phyloP scores from a whole-genome alignment of 1,284 basidiomycete genomes.

The Microbotryomycetes sp. region DNA sequence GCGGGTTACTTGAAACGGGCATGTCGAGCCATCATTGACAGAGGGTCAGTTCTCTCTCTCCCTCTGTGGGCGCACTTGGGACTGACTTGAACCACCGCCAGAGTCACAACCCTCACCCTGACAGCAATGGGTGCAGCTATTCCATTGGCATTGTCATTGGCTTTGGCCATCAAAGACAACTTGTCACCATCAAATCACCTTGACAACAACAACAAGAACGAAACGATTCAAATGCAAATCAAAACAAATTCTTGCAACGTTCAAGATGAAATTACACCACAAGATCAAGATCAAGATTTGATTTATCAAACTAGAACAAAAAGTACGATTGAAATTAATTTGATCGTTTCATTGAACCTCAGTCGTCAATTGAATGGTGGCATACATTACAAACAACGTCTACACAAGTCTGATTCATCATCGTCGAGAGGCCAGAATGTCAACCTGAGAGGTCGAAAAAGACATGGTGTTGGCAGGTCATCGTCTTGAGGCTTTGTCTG shows the following conservation, averaged over 20 bases:
- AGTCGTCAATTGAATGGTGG: no score
- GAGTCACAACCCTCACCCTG: constrained; percentile 23
- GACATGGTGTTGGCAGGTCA: no score
- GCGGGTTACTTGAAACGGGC: constrained; percentile 33
- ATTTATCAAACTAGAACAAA: constrained; percentile 33
- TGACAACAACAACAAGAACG: neutral
- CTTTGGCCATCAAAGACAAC: constrained; percentile 35
- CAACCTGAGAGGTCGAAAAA: no score
- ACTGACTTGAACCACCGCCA: neutral
- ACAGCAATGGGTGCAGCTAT: constrained; percentile 37
- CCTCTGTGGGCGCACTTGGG: neutral
- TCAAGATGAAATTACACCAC: constrained; percentile 34
- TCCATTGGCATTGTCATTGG: constrained; percentile 33
- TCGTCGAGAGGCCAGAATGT: no score
- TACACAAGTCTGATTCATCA: no score
- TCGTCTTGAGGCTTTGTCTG: no score
- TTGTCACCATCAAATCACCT: constrained; percentile 12
- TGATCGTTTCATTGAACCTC: neutral
- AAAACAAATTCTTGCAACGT: constrained; percentile 30
- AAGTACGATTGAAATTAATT: constrained; percentile 21
- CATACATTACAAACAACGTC: no score
- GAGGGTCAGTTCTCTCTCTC: constrained; percentile 25
- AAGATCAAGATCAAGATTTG: constrained; percentile 26
- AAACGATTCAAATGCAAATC: constrained; percentile 21
- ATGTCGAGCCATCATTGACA: constrained; percentile 29